phyloP scores from a whole-genome alignment of 139 green algal genomes.

The Mychonastes homosphaera region DNA sequence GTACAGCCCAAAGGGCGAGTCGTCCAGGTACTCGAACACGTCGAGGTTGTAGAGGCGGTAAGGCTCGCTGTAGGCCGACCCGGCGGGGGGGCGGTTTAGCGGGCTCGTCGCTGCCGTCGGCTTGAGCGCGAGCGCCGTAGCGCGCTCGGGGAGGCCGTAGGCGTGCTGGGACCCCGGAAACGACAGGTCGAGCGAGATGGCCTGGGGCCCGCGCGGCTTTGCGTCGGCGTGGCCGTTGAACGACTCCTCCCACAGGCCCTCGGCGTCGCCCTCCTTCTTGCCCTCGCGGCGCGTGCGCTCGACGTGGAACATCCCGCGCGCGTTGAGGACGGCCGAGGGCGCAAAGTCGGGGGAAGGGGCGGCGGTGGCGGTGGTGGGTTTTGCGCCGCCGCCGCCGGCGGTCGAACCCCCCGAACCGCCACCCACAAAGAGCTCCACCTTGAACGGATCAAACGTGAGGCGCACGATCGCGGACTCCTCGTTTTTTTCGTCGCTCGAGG shows the following conservation, averaged over 20 bases:
- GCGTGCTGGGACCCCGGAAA: slow-evolving; percentile 72
- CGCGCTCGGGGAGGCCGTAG: slow-evolving; percentile 91
- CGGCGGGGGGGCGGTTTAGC: not conserved
- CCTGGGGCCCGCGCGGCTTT: slow-evolving; percentile 77
- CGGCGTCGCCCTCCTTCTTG: slow-evolving; percentile 52
- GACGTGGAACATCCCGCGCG: slow-evolving; percentile 65
- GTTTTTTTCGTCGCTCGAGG: too few relatives aligned
- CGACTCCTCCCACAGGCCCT: slow-evolving; percentile 81
- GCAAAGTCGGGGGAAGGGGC: slow-evolving; percentile 24
- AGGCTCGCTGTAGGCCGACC: slow-evolving; percentile 52
- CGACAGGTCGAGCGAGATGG: slow-evolving; percentile 81
- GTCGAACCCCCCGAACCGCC: slow-evolving; percentile 38
- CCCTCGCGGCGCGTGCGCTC: slow-evolving; percentile 66
- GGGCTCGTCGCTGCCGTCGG: slow-evolving; percentile 37
- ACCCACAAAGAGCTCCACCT: slow-evolving; percentile 36
- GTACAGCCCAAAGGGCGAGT: slow-evolving; percentile 94
- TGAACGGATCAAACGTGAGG: slow-evolving; percentile 54
- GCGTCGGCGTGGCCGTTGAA: slow-evolving; percentile 79
- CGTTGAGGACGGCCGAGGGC: slow-evolving; percentile 62
- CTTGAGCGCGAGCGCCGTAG: slow-evolving; percentile 58
- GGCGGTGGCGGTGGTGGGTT: slow-evolving; percentile 42
- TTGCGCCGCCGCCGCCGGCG: slow-evolving; percentile 40
- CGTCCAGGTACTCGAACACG: slow-evolving; percentile 93
- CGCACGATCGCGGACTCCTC: slow-evolving; percentile 20
- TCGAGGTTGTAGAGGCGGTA: slow-evolving; percentile 99